Evolutionary conservation across 495 filamentous ascomycete genomes (phyloP).

Genomic region (Sordaria brevicollis): DNA sequence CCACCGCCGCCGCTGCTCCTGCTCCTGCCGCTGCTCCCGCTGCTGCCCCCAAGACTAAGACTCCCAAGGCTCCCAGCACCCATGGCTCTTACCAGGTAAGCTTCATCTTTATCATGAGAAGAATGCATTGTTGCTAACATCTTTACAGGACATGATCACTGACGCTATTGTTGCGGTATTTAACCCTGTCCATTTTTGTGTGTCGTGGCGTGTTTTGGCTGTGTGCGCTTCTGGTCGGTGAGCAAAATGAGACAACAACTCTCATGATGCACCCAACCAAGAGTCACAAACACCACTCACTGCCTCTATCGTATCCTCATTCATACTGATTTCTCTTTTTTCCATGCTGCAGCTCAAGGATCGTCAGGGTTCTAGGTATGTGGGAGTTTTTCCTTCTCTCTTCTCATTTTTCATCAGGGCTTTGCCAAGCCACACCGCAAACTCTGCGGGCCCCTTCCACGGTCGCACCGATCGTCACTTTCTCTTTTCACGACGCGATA

Average conservation of each 20-base stretch:
- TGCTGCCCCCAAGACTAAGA: conserved; percentile 11
- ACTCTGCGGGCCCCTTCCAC: not conserved
- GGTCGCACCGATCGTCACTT: not conserved
- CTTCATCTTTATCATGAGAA: conserved; percentile 15
- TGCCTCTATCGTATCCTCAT: not conserved
- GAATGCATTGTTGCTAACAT: conserved; percentile 28
- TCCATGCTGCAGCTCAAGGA: conserved; percentile 48
- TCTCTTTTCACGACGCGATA: conserved; percentile 1
- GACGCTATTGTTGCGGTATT: conserved; percentile 56
- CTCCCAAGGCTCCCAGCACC: conserved; percentile 37
- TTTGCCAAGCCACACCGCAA: conserved; percentile 2
- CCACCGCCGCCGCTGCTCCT: not conserved
- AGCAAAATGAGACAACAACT: conserved; percentile 10
- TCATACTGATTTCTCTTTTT: conserved; percentile 35
- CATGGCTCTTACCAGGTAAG: conserved; percentile 49
- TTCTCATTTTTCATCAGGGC: conserved; percentile 1
- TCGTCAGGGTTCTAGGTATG: conserved; percentile 55
- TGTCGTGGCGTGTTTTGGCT: conserved; percentile 27
- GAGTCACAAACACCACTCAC: not conserved
- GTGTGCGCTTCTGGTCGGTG: conserved; percentile 8
- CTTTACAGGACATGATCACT: conserved; percentile 51
- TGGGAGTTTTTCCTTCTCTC: conserved; percentile 1
- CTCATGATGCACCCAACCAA: conserved; percentile 10
- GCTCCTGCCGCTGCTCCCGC: not conserved
- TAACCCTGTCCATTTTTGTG: conserved; percentile 29